Evolutionary conservation across 805 yeast species (phyloP).

Genomic region (Candida gorgasii): DNA sequence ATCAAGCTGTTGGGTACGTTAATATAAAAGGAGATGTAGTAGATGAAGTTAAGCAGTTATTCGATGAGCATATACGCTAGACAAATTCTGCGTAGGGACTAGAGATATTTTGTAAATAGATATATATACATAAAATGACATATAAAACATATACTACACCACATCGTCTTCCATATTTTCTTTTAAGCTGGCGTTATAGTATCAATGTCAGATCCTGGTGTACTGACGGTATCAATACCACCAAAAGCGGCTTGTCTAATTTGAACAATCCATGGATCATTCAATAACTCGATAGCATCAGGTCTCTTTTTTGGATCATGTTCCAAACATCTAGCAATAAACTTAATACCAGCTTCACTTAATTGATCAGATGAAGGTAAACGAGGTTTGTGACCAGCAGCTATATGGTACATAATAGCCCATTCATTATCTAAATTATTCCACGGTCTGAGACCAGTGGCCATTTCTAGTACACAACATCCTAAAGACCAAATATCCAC

Average conservation of each 20-base stretch:
- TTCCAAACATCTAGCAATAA: conserved; percentile 73
- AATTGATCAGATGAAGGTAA: conserved; percentile 79
- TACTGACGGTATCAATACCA: conserved; percentile 30
- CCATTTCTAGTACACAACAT: conserved; percentile 94
- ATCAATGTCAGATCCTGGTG: conserved; percentile 36
- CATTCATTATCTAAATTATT: conserved; percentile 93
- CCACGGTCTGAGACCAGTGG: conserved; percentile 97
- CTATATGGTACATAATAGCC: conserved; percentile 98
- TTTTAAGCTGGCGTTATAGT: not conserved
- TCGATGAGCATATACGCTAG: conserved; percentile 22
- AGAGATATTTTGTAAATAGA: conserved; percentile 13
- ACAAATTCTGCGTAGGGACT: too few relatives aligned
- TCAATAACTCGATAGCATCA: conserved; percentile 78
- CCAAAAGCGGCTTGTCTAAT: conserved; percentile 71
- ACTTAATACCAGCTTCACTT: conserved; percentile 68
- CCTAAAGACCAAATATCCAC: conserved; percentile 96
- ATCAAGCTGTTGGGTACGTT: conserved; percentile 34
- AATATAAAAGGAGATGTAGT: conserved; percentile 44
- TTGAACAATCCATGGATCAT: conserved; percentile 86
- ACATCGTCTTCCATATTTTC: not conserved
- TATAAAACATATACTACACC: conserved; percentile 1
- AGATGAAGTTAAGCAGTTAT: conserved; percentile 27
- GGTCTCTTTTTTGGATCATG: conserved; percentile 81
- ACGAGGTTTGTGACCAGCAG: conserved; percentile 89
- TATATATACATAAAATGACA: conserved; percentile 6